Base-by-base conservation (phyloP, 352 stramenopile genomes). In the Phytophthora quininea region DNA sequence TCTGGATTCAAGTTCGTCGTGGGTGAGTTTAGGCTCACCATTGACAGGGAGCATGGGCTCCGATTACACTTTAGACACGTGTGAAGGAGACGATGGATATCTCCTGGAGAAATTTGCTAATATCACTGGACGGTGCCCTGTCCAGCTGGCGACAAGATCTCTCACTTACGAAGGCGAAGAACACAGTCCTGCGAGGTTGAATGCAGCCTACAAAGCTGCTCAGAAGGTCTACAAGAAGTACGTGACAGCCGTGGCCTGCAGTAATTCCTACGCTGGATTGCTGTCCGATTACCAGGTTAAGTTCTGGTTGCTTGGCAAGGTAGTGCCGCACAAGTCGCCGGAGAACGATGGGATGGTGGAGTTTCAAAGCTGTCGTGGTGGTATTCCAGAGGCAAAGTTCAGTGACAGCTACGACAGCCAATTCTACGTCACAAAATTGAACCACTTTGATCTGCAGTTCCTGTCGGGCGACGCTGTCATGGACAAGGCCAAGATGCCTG, bases 361-460 rank as follows among this genome's bases (percentile, higher is more conserved):
- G 35, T 80, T 67, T 48, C 40, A 72, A 9, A 83, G 72, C 65
- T 80, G 60, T 87, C 15, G 64, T 62, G 24, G 65, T 71, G 75
- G 75, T 3, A 65, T 86, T 9, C 45, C 67, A 0, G 33, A 58
- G 14, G 57, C 59, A n/a, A 73, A 75, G 30, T 86, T 82, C 38
- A 55, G 67, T n/a, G 54, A 70, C 27, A 65, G 35, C 35, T 40
- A 40, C 35, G 6, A 11, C 35, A 11, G 10, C 10, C 35, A 6
- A 40, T 40, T 40, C 10, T 40, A 40, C 35, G 35, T 40, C 6
- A 40, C 35, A 40, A 40, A 40, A 40, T 6, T 61, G 42, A 79
- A 82, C n/a, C 74, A 82, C 48, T 52, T 55, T 9, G 74, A 82
- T 58, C 69, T 67, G 47, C 48, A 74, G 29, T 78, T 82, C 55